phyloP scores from a whole-genome alignment of 805 yeast species.

The Saccharomycopsis capsularis region DNA sequence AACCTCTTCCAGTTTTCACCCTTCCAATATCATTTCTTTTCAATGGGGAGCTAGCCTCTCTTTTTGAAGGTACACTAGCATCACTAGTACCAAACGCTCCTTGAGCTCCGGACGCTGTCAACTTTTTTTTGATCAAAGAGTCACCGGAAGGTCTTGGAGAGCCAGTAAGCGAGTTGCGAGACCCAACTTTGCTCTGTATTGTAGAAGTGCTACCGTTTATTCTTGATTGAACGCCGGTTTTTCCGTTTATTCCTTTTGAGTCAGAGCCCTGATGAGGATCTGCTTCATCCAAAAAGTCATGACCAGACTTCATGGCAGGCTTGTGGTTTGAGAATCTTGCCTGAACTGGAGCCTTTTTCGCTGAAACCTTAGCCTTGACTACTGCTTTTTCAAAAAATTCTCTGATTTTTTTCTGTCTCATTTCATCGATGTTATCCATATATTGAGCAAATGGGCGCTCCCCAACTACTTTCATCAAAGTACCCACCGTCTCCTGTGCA shows the following conservation, averaged over 20 bases:
- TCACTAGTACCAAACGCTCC: too few relatives aligned
- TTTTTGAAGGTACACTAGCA: conserved; percentile 47
- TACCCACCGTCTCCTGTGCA: conserved; percentile 73
- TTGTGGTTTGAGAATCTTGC: conserved; percentile 22
- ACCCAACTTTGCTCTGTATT: too few relatives aligned
- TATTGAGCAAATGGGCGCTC: conserved; percentile 54
- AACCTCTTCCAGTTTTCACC: conserved; percentile 9
- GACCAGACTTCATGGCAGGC: conserved; percentile 5
- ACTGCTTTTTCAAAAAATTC: conserved; percentile 49
- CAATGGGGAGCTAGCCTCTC: conserved; percentile 66
- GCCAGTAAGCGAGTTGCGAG: conserved; percentile 11
- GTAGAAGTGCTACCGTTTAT: conserved; percentile 1
- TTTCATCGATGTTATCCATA: conserved; percentile 68
- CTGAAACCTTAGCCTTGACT: conserved; percentile 36
- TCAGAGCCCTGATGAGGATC: too few relatives aligned
- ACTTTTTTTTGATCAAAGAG: conserved; percentile 18
- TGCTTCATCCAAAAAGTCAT: too few relatives aligned
- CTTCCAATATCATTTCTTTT: conserved; percentile 31
- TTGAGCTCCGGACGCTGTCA: too few relatives aligned
- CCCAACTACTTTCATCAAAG: conserved; percentile 77
- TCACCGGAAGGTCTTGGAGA: conserved; percentile 7
- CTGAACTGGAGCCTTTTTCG: conserved; percentile 24
- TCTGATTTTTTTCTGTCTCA: conserved; percentile 61
- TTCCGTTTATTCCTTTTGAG: too few relatives aligned
- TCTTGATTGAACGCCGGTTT: conserved; percentile 8